A percentile compares a stretch with the other conserved stretches of the same genome.
phyloP scores from a whole-genome alignment of 306 rosid genomes.

The Vachellia collinsii region DNA sequence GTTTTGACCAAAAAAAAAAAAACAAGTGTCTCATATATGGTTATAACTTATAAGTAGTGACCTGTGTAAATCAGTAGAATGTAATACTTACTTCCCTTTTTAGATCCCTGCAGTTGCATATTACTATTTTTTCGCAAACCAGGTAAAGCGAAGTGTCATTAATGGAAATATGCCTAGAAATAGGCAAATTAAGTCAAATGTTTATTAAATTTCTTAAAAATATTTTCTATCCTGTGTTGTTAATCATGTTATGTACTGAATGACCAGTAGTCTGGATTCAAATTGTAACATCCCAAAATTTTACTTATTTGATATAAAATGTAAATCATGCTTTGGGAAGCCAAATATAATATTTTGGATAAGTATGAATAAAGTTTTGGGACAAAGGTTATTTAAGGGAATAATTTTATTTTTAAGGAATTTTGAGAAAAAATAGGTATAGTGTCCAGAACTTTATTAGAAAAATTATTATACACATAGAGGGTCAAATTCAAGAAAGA shows the following conservation, averaged over 20 bases:
- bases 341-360: no score
- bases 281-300: no score
- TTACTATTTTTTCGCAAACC: constrained; percentile 70
- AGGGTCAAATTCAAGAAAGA: no score
- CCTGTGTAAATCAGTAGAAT: constrained; percentile 1
- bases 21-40: background rate
- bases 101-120: constrained; percentile 64
- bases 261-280: constrained; percentile 7
- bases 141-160: constrained; percentile 71
- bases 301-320: no score
- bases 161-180: constrained; percentile 93
- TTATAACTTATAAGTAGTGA: background rate
- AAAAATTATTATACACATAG: no score
- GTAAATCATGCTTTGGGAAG: no score
- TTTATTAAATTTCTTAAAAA: background rate
- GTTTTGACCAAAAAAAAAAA: background rate
- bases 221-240: constrained; percentile 2
- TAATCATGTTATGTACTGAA: constrained; percentile 32
- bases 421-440: no score
- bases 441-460: no score
- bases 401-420: no score
- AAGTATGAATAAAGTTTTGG: no score
- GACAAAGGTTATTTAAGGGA: no score
- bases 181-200: constrained; percentile 55
- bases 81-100: constrained; percentile 18